These are phyloP conservation scores for Pterocarpus santalinus DNA, from an alignment of 306 rosid genomes.

Conservation along the genomic window DNA sequence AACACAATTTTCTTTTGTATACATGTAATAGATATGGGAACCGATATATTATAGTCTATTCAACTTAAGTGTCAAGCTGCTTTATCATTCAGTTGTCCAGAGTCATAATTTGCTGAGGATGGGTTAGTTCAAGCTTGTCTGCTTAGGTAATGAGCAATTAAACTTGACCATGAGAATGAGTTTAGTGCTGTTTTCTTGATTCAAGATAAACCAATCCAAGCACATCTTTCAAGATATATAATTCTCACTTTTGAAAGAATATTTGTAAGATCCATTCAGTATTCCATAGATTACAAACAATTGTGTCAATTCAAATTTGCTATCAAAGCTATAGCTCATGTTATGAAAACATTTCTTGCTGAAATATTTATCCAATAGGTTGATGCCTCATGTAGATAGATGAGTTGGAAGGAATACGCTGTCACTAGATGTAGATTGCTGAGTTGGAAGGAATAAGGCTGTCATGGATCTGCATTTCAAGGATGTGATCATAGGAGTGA, in stretches of 20 bases:
- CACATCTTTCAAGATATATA: neutral
- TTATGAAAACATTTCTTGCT: constrained; percentile 30
- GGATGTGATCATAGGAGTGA: neutral
- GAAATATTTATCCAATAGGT: neutral
- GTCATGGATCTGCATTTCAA: constrained; percentile 3
- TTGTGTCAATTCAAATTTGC: constrained; percentile 24
- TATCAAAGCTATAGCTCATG: constrained; percentile 15
- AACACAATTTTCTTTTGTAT: neutral
- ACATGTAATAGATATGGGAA: no score
- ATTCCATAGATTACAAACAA: neutral
- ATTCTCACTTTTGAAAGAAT: neutral
- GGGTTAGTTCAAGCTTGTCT: neutral
- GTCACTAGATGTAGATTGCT: neutral
- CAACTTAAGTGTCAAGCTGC: neutral
- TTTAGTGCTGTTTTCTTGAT: neutral
- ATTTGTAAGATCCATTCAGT: neutral
- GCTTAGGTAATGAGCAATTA: neutral
- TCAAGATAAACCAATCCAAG: neutral
- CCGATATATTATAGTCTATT: no score
- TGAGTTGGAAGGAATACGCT: neutral
- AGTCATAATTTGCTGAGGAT: no score
- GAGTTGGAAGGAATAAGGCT: constrained; percentile 17
- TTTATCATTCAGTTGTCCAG: neutral
- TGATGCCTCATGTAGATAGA: neutral
- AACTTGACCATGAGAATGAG: neutral